Conservation (phyloP, 768 basidiomycete species). For the Phanerochaete sordida region DNA sequence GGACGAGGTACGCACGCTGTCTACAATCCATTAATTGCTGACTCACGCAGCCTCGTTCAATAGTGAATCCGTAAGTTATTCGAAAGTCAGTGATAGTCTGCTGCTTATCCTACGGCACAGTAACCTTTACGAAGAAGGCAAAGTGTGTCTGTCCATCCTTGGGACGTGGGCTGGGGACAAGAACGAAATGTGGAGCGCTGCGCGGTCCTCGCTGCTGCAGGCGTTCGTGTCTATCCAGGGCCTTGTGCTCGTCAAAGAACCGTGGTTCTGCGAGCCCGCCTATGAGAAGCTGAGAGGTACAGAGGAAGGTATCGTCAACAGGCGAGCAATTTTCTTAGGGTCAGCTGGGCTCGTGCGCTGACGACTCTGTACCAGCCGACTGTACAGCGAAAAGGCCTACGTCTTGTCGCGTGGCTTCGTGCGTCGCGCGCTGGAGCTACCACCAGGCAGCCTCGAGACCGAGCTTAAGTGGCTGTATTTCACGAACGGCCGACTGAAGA, state of each 20-base stretch:
- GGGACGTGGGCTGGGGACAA: constrained; percentile 92
- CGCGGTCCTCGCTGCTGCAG: constrained; percentile 84
- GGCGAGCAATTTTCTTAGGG: constrained; percentile 34
- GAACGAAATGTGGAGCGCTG: constrained; percentile 83
- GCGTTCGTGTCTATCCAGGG: constrained; percentile 94
- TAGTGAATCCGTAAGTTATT: constrained; percentile 72
- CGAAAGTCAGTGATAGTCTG: not conserved
- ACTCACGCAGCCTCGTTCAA: not conserved
- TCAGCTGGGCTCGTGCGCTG: not conserved
- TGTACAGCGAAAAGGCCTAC: constrained; percentile 93
- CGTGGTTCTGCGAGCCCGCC: constrained; percentile 93
- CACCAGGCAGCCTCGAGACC: constrained; percentile 62
- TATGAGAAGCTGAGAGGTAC: constrained; percentile 92
- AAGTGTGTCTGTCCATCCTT: constrained; percentile 88
- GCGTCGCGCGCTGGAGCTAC: constrained; percentile 81
- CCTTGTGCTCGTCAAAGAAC: constrained; percentile 87
- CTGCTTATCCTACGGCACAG: constrained; percentile 30
- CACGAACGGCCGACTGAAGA: constrained; percentile 56
- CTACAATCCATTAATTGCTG: not conserved
- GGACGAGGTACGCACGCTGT: constrained; percentile 59
- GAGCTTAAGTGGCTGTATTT: constrained; percentile 79
- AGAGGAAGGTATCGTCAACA: constrained; percentile 85
- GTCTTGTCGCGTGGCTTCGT: constrained; percentile 89
- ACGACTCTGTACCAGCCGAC: constrained; percentile 51
- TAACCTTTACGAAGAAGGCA: constrained; percentile 93